These are phyloP conservation scores for Ophiostoma sp. DNA, from an alignment of 2,329 filamentous ascomycete genomes.

Conservation along the genomic window DNA sequence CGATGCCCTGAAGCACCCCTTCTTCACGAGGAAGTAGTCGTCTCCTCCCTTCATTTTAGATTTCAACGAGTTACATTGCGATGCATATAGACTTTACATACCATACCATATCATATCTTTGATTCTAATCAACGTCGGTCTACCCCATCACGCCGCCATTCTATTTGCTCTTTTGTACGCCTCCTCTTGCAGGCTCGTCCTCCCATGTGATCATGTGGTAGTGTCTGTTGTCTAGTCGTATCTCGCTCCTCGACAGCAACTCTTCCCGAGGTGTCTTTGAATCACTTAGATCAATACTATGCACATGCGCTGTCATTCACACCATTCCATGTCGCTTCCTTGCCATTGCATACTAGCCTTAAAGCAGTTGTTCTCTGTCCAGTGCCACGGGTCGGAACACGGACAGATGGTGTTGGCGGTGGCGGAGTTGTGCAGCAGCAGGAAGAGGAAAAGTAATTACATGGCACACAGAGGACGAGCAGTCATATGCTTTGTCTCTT, in stretches of 20 bases:
- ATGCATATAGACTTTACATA: neutral
- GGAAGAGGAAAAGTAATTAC: neutral
- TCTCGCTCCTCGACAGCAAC: neutral
- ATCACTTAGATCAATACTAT: too few relatives aligned
- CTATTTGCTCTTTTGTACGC: neutral
- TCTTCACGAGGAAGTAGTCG: constrained; percentile 51
- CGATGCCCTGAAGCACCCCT: constrained; percentile 84
- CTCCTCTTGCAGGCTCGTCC: constrained; percentile 17
- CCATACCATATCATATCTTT: neutral
- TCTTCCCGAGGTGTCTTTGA: constrained; percentile 6
- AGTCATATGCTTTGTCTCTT: neutral
- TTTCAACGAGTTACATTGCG: neutral
- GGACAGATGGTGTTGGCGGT: neutral
- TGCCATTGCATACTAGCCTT: neutral
- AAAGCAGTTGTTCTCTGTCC: neutral
- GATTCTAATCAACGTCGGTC: neutral
- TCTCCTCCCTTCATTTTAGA: too few relatives aligned
- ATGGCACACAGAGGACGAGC: neutral
- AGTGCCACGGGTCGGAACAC: constrained; percentile 1
- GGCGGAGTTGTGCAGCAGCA: neutral
- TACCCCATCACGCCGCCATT: neutral
- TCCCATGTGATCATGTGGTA: constrained; percentile 16
- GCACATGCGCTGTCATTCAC: neutral
- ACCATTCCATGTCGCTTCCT: too few relatives aligned
- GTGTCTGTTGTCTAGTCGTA: neutral